A percentile compares a stretch with the other conserved stretches of the same genome.
Conservation (phyloP, 2,329 filamentous ascomycete genomes). For the Clonostachys byssicola region DNA sequence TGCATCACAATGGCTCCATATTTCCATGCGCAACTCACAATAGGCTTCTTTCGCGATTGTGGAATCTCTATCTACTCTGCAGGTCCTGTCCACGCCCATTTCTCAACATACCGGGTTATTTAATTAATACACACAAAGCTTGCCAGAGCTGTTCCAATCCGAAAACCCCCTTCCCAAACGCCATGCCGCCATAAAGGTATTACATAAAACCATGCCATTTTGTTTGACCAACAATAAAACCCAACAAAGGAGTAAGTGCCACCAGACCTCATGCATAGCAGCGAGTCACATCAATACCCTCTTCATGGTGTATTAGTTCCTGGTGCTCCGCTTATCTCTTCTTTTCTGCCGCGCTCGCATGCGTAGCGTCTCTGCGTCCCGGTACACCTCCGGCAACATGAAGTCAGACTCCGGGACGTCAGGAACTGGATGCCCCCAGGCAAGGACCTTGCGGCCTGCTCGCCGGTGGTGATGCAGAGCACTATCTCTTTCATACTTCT, state of each 20-base stretch:
- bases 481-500: slow-evolving; percentile 73
- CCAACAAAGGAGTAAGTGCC: no score
- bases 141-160: no score
- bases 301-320: slow-evolving; percentile 16
- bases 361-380: slow-evolving; percentile 50
- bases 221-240: no score
- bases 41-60: no score
- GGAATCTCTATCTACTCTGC: no score
- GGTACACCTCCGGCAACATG: slow-evolving; percentile 63
- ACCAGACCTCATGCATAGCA: no score
- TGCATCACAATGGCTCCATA: no score
- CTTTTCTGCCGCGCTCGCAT: slow-evolving; percentile 60
- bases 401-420: slow-evolving; percentile 71
- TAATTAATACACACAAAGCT: no score
- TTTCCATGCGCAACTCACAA: no score
- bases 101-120: no score
- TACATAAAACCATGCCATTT: no score
- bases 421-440: slow-evolving; percentile 79
- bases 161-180: background rate
- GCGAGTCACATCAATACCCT: background rate
- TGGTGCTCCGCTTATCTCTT: slow-evolving; percentile 50
- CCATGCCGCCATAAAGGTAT: background rate
- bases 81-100: no score
- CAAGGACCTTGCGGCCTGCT: slow-evolving; percentile 64
- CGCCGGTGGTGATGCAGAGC: slow-evolving; percentile 67